Evolutionary conservation across 139 green algal genomes (phyloP).

Genomic region (Diplosphaera chodatii): DNA sequence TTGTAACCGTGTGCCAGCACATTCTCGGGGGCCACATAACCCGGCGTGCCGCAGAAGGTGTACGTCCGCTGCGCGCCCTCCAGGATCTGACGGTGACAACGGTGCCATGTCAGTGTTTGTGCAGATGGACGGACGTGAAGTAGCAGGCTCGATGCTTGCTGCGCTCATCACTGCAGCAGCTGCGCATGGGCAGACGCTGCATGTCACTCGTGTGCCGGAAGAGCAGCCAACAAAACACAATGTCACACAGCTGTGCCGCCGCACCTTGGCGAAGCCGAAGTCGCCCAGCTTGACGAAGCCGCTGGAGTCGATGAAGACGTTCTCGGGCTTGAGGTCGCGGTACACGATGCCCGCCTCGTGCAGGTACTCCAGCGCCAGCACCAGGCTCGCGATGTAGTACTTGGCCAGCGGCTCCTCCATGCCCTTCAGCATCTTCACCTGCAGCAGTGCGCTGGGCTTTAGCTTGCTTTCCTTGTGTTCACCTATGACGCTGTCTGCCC

Average conservation of each 20-base stretch:
- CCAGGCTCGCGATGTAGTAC: slow-evolving; percentile 89
- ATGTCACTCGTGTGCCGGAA: no score
- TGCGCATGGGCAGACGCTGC: no score
- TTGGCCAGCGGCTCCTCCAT: slow-evolving; percentile 75
- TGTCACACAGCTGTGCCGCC: no score
- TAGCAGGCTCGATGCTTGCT: no score
- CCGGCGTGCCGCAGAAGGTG: slow-evolving; percentile 96
- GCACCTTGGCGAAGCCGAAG: slow-evolving; percentile 95
- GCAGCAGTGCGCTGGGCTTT: background rate
- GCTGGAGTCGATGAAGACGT: slow-evolving; percentile 88
- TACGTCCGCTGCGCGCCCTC: slow-evolving; percentile 77
- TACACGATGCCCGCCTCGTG: slow-evolving; percentile 91
- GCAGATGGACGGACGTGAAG: no score
- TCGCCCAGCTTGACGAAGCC: slow-evolving; percentile 93
- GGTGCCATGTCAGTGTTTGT: no score
- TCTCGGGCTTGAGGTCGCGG: slow-evolving; percentile 96
- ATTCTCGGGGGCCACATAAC: slow-evolving; percentile 95
- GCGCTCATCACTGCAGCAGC: background rate
- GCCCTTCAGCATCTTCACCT: slow-evolving; percentile 65
- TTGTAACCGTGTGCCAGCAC: slow-evolving; percentile 91
- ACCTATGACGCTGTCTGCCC: no score
- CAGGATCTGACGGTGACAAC: slow-evolving; percentile 47
- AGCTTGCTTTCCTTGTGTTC: no score
- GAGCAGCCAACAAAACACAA: no score
- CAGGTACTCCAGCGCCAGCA: slow-evolving; percentile 91